Evolutionary conservation across 208 protist genomes (phyloP).

Genomic region (Acanthamoeba lenticulata): DNA sequence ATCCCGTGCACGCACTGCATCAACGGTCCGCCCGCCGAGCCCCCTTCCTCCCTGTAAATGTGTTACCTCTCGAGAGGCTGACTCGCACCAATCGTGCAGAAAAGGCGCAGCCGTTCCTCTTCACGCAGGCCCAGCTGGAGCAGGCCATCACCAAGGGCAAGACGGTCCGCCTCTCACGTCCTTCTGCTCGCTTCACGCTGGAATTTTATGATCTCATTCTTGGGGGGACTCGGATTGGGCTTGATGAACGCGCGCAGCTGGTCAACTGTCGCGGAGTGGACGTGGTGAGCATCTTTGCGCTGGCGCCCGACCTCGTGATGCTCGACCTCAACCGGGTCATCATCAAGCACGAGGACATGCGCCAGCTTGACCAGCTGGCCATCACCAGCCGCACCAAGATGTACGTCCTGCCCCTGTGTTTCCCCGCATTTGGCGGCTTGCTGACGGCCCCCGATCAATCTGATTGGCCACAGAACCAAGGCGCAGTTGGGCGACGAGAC

Average conservation of each 20-base stretch:
- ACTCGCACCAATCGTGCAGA: not conserved
- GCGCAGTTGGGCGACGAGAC: not conserved
- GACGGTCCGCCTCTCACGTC: too few relatives aligned
- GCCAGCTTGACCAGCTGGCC: not conserved
- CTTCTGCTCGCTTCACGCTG: too few relatives aligned
- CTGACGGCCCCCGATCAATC: not conserved
- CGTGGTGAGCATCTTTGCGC: constrained; percentile 33
- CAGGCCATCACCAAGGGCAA: constrained; percentile 42
- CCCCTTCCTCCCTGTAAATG: not conserved
- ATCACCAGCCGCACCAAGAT: not conserved
- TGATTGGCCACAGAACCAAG: constrained; percentile 2
- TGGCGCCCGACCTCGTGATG: constrained; percentile 48
- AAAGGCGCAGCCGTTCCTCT: constrained; percentile 34
- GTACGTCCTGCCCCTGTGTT: not conserved
- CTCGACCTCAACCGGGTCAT: not conserved
- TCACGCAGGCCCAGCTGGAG: constrained; percentile 46
- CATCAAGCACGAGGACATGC: not conserved
- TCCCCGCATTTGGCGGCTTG: not conserved
- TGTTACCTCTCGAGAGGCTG: not conserved
- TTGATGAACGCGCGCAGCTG: too few relatives aligned
- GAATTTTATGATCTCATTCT: too few relatives aligned
- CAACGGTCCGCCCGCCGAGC: not conserved
- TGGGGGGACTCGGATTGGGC: not conserved
- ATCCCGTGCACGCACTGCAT: constrained; percentile 61
- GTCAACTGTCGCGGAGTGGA: constrained; percentile 48